Conservation (phyloP, 148 eudicot genomes). For the Suaeda aralocaspica region DNA sequence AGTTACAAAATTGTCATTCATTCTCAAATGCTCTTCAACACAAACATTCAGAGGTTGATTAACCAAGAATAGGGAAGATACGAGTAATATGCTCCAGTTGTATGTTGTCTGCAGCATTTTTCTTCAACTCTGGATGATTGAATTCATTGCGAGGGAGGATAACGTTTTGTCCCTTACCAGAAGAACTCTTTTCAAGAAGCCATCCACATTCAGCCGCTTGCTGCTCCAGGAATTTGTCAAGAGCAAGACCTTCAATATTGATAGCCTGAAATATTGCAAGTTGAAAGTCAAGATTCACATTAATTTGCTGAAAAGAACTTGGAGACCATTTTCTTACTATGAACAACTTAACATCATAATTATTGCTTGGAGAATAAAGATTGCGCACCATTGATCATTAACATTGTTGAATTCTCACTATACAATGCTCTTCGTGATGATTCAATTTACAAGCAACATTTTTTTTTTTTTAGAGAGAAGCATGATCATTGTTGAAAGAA, state of each 20-base stretch:
- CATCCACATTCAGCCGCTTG: conserved; percentile 65
- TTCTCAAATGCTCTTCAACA: background rate
- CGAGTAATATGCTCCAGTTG: conserved; percentile 78
- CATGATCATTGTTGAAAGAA: background rate
- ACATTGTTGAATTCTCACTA: background rate
- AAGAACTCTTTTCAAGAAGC: conserved; percentile 61
- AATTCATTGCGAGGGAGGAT: conserved; percentile 65
- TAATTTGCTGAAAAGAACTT: background rate
- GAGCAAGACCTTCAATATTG: conserved; percentile 71
- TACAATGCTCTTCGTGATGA: background rate
- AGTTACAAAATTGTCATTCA: background rate
- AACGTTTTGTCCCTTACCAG: conserved; percentile 57
- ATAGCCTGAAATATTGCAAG: conserved; percentile 48
- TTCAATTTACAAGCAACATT: background rate
- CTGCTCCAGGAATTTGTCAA: conserved; percentile 86
- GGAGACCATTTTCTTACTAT: too few species aligned
- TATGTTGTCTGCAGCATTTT: conserved; percentile 58
- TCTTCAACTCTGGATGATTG: conserved; percentile 85
- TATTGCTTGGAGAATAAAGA: too few species aligned
- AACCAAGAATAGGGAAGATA: conserved; percentile 86
- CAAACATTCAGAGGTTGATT: background rate
- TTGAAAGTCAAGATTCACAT: background rate
- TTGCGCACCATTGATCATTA: too few species aligned
- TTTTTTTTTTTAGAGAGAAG: too few species aligned
- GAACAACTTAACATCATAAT: too few species aligned